Base-by-base conservation (phyloP, 768 basidiomycete species). In the Sporobolomyces pararoseus region DNA sequence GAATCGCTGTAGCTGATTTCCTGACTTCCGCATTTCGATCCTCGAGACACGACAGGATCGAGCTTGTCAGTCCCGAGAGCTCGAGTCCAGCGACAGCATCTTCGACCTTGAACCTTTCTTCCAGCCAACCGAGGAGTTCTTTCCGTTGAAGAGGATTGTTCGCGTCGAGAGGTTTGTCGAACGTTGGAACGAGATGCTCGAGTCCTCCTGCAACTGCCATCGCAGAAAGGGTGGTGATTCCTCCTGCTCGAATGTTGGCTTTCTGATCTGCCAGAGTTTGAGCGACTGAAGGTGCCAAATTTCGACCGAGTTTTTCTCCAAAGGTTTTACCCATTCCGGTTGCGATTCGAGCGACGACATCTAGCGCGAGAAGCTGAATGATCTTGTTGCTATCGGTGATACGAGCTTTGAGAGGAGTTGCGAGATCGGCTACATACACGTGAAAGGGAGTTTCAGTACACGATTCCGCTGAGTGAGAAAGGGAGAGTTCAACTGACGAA, bases 271-370 rank as follows among this genome's bases (percentile, higher is more conserved):
- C 85, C 14, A 97, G 84, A 14, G 91, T 92, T 9, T 88, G 87
- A 6, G 88, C 86, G 27, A 98, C 83, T 0, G 93, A 87, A 0
- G 86, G 79, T 13, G 86, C 85, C 75, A 93, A 89, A 65, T 91
- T 82, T 37, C 88, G 87, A 3, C 85, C 83, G 76, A 95, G 85
- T 79, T 90, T 95, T 76, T 98, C 95, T 35, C 69, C 69, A 77
- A 99, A 98, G 3, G 90, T 86, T 77, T 89, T 91, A 49, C 92
- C 93, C 91, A 99, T 98, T 3, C 92, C 94, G 3, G 84, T 86
- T 10, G 96, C 92, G 72, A 98, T 87, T 37, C 91, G 89, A 42
- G 88, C 84, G 62, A 98, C 87, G 65, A 95, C 88, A 77, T 95
- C 92, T 27, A 99, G 84, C 29, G 95, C 89, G 53, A 96, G 83